Evolutionary conservation across 306 rosid species (phyloP).

Genomic region (Cyclanthera cordifolia): DNA sequence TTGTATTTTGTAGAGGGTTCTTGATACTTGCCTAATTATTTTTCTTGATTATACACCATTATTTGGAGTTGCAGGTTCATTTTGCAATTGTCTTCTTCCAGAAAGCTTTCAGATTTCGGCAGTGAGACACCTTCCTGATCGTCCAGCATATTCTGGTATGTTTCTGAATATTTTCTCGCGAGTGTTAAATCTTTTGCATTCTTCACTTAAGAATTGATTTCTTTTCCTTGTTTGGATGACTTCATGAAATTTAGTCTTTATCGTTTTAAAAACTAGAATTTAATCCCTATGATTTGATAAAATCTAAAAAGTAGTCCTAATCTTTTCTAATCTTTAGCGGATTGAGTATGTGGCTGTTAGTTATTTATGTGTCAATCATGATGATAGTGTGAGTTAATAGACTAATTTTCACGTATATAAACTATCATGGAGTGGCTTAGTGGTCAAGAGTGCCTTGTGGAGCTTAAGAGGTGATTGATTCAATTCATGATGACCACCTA

Average conservation of each 20-base stretch:
- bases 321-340: no score
- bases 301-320: no score
- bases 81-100: constrained; percentile 93
- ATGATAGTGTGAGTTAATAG: no score
- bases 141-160: constrained; percentile 56
- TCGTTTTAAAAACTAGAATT: no score
- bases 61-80: constrained; percentile 62
- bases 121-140: constrained; percentile 70
- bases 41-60: constrained; percentile 29
- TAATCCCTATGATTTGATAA: no score
- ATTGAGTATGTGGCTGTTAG: no score
- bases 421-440: no score
- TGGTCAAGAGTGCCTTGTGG: no score
- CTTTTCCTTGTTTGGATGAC: background rate
- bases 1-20: background rate
- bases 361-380: no score
- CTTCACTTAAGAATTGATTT: background rate
- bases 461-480: no score
- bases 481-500: no score
- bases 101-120: constrained; percentile 70
- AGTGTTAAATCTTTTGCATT: constrained; percentile 1
- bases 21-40: constrained; percentile 4
- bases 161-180: background rate
- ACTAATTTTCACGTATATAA: no score
- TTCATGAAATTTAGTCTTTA: background rate